These are phyloP conservation scores for Globisporangium middletonii DNA, from an alignment of 352 stramenopile species.

Conservation along the genomic window DNA sequence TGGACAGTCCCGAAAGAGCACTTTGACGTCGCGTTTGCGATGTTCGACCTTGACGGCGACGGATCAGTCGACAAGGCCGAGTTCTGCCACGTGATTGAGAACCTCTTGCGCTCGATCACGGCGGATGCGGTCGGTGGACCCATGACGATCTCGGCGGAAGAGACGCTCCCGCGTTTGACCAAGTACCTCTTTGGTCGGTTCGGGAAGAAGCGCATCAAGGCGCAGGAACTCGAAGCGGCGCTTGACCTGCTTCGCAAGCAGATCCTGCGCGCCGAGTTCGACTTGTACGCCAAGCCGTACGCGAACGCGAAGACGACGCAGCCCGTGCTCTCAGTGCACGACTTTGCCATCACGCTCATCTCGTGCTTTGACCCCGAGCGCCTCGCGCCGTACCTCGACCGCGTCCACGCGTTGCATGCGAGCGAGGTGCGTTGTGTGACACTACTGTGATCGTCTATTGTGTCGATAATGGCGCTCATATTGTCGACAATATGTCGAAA, in stretches of 20 bases:
- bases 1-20: conserved; percentile 58
- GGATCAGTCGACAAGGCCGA: conserved; percentile 67
- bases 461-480: background rate
- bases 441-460: background rate
- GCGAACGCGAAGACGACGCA: conserved; percentile 30
- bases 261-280: conserved; percentile 64
- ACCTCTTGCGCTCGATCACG: conserved; percentile 42
- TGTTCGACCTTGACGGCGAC: conserved; percentile 76
- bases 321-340: conserved; percentile 57
- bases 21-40: conserved; percentile 76
- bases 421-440: conserved; percentile 32
- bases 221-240: conserved; percentile 39
- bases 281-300: conserved; percentile 54
- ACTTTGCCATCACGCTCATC: conserved; percentile 73
- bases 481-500: background rate
- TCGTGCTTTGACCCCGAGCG: conserved; percentile 70
- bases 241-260: conserved; percentile 51
- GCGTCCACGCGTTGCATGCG: conserved; percentile 46
- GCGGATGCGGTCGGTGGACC: conserved; percentile 6
- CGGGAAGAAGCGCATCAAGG: conserved; percentile 48
- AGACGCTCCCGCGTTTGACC: conserved; percentile 44
- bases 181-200: conserved; percentile 61
- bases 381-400: conserved; percentile 47
- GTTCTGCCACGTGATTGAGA: conserved; percentile 70
- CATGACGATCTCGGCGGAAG: conserved; percentile 4